Evolutionary conservation across 768 basidiomycete species (phyloP), one percentile per base, ranked within the genome.

Genomic region (Mycena rosella): DNA sequence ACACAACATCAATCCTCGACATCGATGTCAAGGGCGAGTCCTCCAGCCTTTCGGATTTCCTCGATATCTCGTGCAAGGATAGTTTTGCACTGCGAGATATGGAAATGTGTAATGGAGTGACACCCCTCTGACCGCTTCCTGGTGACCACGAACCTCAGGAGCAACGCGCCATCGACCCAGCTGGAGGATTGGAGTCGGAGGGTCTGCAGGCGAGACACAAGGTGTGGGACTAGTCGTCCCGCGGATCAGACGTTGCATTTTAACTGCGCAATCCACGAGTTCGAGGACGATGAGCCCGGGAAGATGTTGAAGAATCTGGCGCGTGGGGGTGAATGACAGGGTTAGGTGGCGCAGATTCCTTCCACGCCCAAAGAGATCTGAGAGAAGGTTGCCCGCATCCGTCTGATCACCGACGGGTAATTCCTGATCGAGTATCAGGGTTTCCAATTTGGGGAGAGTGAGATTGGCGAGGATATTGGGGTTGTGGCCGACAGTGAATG

Each of bases 281-380:
- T 64, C 48, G 47, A 64, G 55, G 44, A 32, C 36, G 27, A 42
- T 38, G 29, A 64, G 63, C 32, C 26, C 15, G 11, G 36, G 53
- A n/a, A 64, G 32, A 24, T 64, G 55, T 22, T 24, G 47, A 8
- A 57, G 36, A 29, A 57, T 49, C 24, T 38, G 27, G 36, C 2
- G 32, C 24, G 48, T 14, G 27, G 34, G n/a, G 1, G 30, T 30
- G 8, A 36, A 38, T 14, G 53, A 45, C 13, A 63, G 10, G n/a
- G 47, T 57, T 18, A 57, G 17, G 54, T 29, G 40, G 14, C 18
- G 55, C 18, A 64, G 18, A 57, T 57, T 29, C 15, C 45, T 64
- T 20, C 61, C 63, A 32, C 63, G 63, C 38, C 57, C 63, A 15
- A 64, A 51, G 27, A 55, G 61, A 34, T 63, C 30, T 36, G 61